Evolutionary conservation across 2,329 filamentous ascomycete genomes (phyloP).

Genomic region (Xylaria polymorpha): DNA sequence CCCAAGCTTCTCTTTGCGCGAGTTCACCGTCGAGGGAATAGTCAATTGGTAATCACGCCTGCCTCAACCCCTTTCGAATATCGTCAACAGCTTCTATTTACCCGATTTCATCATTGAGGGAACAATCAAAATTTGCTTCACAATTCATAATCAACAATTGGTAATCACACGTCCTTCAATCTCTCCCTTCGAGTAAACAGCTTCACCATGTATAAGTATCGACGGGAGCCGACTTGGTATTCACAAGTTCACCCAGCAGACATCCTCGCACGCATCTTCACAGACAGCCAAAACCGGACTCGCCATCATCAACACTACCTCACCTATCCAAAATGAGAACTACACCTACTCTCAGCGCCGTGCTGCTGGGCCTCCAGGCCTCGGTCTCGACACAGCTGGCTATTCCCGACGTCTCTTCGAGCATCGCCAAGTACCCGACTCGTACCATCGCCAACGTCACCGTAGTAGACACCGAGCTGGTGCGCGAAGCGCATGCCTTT

Average conservation of each 20-base stretch:
- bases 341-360: not conserved
- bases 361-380: constrained; percentile 24
- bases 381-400: constrained; percentile 26
- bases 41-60: constrained; percentile 15
- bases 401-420: not conserved
- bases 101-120: not conserved
- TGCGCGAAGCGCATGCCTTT: constrained; percentile 33
- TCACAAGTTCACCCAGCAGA: not conserved
- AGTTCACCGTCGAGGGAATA: constrained; percentile 34
- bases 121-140: constrained; percentile 36
- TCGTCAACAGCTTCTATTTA: not conserved
- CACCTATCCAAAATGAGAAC: constrained; percentile 37
- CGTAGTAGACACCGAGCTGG: constrained; percentile 38
- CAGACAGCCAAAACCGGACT: not conserved
- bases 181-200: not conserved
- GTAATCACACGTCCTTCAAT: constrained; percentile 6
- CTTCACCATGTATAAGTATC: constrained; percentile 15
- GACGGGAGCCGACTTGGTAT: not conserved
- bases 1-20: not conserved
- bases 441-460: constrained; percentile 32
- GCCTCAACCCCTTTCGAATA: not conserved
- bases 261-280: not conserved
- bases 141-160: constrained; percentile 12
- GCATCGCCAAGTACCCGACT: constrained; percentile 23
- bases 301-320: not conserved